Conservation (phyloP, 306 rosid species). For the Cucurbita maxima region DNA sequence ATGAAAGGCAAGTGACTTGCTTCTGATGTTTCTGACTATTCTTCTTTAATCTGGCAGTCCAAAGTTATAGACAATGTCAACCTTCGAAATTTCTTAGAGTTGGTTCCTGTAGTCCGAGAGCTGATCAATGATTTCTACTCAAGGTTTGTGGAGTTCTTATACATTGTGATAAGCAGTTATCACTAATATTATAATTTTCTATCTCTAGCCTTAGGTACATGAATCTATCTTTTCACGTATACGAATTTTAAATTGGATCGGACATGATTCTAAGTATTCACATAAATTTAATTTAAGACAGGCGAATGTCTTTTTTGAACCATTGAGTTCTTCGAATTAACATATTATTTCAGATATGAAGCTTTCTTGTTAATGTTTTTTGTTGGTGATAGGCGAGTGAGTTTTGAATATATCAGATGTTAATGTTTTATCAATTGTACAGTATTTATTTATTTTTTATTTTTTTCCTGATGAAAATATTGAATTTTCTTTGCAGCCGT, state of each 20-base stretch:
- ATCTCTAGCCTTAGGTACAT: background rate
- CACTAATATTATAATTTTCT: background rate
- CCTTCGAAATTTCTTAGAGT: constrained; percentile 86
- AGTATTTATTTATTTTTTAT: background rate
- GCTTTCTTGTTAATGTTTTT: background rate
- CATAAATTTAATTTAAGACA: background rate
- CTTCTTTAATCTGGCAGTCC: constrained; percentile 39
- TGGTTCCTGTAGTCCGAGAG: constrained; percentile 95
- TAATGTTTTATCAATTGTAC: background rate
- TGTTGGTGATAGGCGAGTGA: background rate
- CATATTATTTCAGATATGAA: background rate
- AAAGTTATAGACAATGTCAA: constrained; percentile 82
- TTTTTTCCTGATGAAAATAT: background rate
- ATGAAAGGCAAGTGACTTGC: background rate
- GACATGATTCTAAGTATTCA: background rate
- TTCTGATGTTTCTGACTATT: constrained; percentile 14
- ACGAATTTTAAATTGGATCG: background rate
- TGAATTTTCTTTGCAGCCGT: constrained; percentile 40
- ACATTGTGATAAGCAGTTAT: background rate
- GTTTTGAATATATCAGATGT: background rate
- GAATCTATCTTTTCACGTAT: background rate
- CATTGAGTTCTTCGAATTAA: background rate
- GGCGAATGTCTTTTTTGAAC: background rate
- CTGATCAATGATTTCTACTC: constrained; percentile 88
- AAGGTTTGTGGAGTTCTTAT: constrained; percentile 32